Evolutionary conservation across 768 basidiomycete species (phyloP).

Genomic region (Ephemerocybe angulata): DNA sequence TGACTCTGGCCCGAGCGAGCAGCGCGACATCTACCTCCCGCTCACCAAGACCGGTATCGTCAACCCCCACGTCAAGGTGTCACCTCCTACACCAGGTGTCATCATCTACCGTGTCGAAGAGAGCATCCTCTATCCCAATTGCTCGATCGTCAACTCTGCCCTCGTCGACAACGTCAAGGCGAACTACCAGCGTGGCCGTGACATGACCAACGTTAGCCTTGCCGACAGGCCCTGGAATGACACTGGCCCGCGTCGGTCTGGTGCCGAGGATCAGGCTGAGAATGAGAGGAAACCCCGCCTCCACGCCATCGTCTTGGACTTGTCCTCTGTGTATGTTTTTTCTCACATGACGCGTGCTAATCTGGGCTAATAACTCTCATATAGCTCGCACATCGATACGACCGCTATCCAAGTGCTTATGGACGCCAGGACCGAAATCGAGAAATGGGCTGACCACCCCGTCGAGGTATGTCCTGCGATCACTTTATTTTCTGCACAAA

Average conservation of each 20-base stretch:
- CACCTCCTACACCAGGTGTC: conserved; percentile 79
- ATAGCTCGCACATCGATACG: conserved; percentile 83
- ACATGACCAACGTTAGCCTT: conserved; percentile 58
- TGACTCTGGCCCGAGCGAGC: conserved; percentile 30
- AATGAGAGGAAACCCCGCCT: conserved; percentile 62
- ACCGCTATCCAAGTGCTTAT: conserved; percentile 90
- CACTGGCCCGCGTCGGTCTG: conserved; percentile 62
- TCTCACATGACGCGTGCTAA: background rate
- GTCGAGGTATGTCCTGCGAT: conserved; percentile 51
- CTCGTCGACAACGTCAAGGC: conserved; percentile 81
- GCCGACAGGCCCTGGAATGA: conserved; percentile 94
- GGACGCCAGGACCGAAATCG: conserved; percentile 84
- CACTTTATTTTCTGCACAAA: background rate
- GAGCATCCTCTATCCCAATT: conserved; percentile 83
- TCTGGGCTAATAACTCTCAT: background rate
- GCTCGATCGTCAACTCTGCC: conserved; percentile 59
- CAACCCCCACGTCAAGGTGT: conserved; percentile 68
- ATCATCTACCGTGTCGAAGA: conserved; percentile 92
- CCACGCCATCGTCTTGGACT: conserved; percentile 88
- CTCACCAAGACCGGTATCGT: conserved; percentile 56
- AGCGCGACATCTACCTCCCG: conserved; percentile 84
- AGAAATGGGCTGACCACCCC: conserved; percentile 76
- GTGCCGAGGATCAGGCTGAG: conserved; percentile 42
- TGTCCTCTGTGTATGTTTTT: conserved; percentile 67
- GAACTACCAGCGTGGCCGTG: conserved; percentile 71